These are phyloP conservation scores for Elsinoe ampelina DNA, from an alignment of 2,329 filamentous ascomycete genomes.

Conservation along the genomic window DNA sequence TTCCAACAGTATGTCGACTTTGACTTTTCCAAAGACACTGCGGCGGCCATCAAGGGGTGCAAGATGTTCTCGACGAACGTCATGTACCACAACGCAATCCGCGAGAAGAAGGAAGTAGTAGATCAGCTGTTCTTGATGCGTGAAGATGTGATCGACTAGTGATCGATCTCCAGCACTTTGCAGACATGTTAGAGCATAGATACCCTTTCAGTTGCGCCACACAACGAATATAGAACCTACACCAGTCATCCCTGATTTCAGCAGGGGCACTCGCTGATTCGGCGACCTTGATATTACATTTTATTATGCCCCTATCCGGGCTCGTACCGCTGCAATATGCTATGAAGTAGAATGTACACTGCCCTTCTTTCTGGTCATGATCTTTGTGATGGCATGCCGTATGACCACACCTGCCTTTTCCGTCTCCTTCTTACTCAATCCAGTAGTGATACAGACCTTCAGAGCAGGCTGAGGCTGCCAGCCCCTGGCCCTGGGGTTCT, in stretches of 20 bases:
- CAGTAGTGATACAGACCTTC: slow-evolving; percentile 84
- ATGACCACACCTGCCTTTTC: slow-evolving; percentile 87
- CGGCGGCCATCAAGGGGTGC: slow-evolving; percentile 61
- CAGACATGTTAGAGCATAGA: not conserved
- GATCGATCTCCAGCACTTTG: not conserved
- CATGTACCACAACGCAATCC: slow-evolving; percentile 78
- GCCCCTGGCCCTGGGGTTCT: slow-evolving; percentile 53
- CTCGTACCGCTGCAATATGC: not conserved
- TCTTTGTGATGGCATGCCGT: slow-evolving; percentile 86
- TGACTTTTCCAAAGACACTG: slow-evolving; percentile 63
- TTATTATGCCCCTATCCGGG: not conserved
- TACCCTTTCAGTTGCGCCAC: not conserved
- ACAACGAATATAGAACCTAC: too few species aligned
- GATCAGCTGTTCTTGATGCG: slow-evolving; percentile 66
- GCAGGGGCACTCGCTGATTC: not conserved
- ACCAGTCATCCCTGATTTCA: too few species aligned
- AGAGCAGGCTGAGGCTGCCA: slow-evolving; percentile 70
- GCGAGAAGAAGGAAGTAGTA: slow-evolving; percentile 67
- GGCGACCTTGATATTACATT: not conserved
- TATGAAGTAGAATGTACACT: slow-evolving; percentile 10
- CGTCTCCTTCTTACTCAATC: slow-evolving; percentile 83
- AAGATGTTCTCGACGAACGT: slow-evolving; percentile 79
- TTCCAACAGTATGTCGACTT: slow-evolving; percentile 87
- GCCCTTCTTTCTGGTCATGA: slow-evolving; percentile 50
- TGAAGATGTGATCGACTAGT: slow-evolving; percentile 55